Conservation (phyloP, 768 basidiomycete species). For the Psilocybe cyanescens region DNA sequence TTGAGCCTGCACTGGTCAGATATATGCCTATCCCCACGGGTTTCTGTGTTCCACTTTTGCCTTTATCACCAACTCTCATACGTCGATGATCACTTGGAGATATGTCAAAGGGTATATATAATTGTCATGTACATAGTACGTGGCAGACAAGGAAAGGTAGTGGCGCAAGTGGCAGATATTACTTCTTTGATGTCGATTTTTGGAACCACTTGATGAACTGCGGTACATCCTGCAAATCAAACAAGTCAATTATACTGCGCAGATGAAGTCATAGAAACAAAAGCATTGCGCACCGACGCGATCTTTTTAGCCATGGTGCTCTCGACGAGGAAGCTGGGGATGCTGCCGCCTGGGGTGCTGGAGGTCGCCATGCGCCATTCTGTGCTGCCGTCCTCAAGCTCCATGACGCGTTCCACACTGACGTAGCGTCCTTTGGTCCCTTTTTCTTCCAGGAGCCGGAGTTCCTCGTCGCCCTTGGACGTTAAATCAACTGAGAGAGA, state of each 20-base stretch:
- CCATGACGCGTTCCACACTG: conserved; percentile 67
- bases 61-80: too few relatives aligned
- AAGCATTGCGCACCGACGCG: conserved; percentile 48
- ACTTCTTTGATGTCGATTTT: conserved; percentile 14
- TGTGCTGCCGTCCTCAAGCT: conserved; percentile 62
- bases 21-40: too few relatives aligned
- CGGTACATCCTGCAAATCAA: conserved; percentile 60
- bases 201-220: conserved; percentile 74
- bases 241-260: background rate
- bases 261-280: background rate
- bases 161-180: background rate
- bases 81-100: too few relatives aligned
- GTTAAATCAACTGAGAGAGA: conserved; percentile 74
- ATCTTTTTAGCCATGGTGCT: conserved; percentile 64
- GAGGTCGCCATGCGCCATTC: conserved; percentile 87
- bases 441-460: conserved; percentile 64
- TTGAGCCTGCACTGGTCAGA: too few relatives aligned
- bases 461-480: conserved; percentile 50
- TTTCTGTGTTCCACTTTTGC: too few relatives aligned
- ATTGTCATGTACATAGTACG: background rate
- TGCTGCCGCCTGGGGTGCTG: conserved; percentile 69
- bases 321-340: conserved; percentile 69
- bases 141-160: background rate
- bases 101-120: background rate
- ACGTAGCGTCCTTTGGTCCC: conserved; percentile 66